phyloP scores from a whole-genome alignment of 2,329 filamentous ascomycete species.

The Colletotrichum sp. region DNA sequence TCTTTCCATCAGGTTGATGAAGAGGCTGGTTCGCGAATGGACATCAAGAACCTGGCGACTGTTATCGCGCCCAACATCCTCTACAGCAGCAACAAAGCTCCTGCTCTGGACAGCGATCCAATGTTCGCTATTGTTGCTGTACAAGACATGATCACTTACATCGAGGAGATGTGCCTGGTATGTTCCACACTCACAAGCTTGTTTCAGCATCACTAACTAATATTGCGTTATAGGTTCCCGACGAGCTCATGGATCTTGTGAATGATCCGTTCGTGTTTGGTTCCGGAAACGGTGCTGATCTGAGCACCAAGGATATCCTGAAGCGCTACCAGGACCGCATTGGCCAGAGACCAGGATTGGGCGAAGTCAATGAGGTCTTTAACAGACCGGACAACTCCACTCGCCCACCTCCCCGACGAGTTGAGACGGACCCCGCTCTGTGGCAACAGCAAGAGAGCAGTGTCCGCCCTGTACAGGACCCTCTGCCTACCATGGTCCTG shows the following conservation, averaged over 20 bases:
- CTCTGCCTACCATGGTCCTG: conserved; percentile 31
- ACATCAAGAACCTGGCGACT: conserved; percentile 94
- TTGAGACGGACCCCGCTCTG: conserved; percentile 86
- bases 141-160: conserved; percentile 87
- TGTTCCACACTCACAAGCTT: conserved; percentile 15
- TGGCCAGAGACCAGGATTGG: conserved; percentile 60
- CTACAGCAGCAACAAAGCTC: conserved; percentile 70
- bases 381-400: conserved; percentile 63
- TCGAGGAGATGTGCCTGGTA: conserved; percentile 98
- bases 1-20: conserved; percentile 98
- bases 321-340: conserved; percentile 87
- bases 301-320: conserved; percentile 96
- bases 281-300: conserved; percentile 75
- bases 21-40: conserved; percentile 98
- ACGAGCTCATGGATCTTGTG: conserved; percentile 86
- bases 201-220: conserved; percentile 19
- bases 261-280: conserved; percentile 84
- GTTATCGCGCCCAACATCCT: conserved; percentile 97
- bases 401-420: conserved; percentile 62
- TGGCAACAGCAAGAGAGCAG: conserved; percentile 86
- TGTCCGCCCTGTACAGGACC: conserved; percentile 77
- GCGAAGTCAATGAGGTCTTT: conserved; percentile 62
- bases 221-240: conserved; percentile 73
- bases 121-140: conserved; percentile 95
- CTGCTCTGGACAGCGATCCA: conserved; percentile 81